These are phyloP conservation scores for Colletotrichum sp. DNA, from an alignment of 2,329 filamentous ascomycete species.

Conservation along the genomic window DNA sequence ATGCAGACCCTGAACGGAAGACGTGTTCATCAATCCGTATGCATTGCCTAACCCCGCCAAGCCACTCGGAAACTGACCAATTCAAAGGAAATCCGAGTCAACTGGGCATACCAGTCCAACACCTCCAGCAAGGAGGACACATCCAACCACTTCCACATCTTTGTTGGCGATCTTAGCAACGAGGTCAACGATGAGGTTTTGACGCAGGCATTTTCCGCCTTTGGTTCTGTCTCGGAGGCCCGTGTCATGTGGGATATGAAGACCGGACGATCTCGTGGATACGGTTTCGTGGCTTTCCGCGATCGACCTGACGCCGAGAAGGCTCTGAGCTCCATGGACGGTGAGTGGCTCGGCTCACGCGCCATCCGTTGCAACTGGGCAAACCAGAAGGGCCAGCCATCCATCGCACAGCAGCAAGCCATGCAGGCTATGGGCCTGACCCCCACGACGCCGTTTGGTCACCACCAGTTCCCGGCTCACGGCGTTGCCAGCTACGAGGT, in stretches of 20 bases:
- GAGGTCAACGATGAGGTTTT: conserved; percentile 98
- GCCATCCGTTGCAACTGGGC: conserved; percentile 99
- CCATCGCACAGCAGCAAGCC: conserved; percentile 95
- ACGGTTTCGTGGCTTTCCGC: conserved; percentile 97
- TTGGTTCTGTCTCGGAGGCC: conserved; percentile 94
- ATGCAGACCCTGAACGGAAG: conserved; percentile 97
- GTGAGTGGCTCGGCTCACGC: conserved; percentile 97
- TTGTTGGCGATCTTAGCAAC: conserved; percentile 96
- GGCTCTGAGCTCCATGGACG: conserved; percentile 96
- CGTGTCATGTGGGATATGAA: conserved; percentile 99
- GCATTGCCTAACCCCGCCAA: conserved; percentile 32
- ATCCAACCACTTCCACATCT: conserved; percentile 98
- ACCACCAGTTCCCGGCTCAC: conserved; percentile 97
- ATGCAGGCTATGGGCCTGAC: conserved; percentile 99
- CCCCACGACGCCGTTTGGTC: conserved; percentile 92
- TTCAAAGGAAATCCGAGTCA: conserved; percentile 91
- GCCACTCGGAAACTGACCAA: conserved; percentile 28
- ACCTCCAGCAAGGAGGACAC: conserved; percentile 95
- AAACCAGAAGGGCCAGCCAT: conserved; percentile 99
- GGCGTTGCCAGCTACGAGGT: conserved; percentile 98
- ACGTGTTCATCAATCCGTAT: conserved; percentile 91
- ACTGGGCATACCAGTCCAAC: conserved; percentile 99
- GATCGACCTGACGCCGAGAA: conserved; percentile 95
- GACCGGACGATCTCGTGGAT: conserved; percentile 94
- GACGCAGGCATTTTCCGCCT: conserved; percentile 91